Percentiles rank a stretch among this genome's conserved stretches.
Evolutionary conservation across 192 early-diverging fungal species (phyloP).

Genomic region (Geosiphon pyriformis): DNA sequence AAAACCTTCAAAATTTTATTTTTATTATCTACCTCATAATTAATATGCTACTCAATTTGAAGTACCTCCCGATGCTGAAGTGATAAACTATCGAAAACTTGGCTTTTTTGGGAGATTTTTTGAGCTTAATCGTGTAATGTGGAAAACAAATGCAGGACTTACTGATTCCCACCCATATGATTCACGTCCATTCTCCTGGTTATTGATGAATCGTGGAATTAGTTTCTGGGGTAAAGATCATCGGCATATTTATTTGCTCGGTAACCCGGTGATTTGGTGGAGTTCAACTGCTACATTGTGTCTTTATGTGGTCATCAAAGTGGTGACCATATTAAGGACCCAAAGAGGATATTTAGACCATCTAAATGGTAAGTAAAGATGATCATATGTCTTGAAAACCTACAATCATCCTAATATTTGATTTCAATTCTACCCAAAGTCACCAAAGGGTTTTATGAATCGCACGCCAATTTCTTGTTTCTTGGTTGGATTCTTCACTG

Average conservation of each 20-base stretch:
- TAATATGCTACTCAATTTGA: constrained; percentile 6
- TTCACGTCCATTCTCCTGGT: constrained; percentile 85
- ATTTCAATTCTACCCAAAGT: constrained; percentile 16
- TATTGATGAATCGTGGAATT: constrained; percentile 78
- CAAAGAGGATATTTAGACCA: constrained; percentile 48
- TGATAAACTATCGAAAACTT: constrained; percentile 56
- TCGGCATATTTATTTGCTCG: constrained; percentile 83
- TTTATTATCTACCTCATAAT: background rate
- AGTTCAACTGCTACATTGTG: constrained; percentile 53
- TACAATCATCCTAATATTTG: background rate
- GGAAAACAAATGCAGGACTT: constrained; percentile 78
- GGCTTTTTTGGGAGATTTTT: constrained; percentile 81
- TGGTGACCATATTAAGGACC: constrained; percentile 48
- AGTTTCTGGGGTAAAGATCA: constrained; percentile 73
- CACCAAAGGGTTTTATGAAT: constrained; percentile 46
- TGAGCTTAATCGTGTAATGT: constrained; percentile 88
- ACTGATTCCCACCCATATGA: constrained; percentile 91
- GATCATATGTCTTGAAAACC: background rate
- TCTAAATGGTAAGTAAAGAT: constrained; percentile 26
- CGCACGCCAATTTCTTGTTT: constrained; percentile 61
- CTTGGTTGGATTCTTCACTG: constrained; percentile 82
- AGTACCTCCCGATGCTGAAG: constrained; percentile 53
- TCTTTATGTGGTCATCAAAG: constrained; percentile 53
- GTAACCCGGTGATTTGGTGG: constrained; percentile 88
- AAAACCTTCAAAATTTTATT: background rate